Percentiles rank a stretch among this genome's conserved stretches.
Conservation (phyloP, 1,284 basidiomycete species). For the Fomitopsis pinicola region DNA sequence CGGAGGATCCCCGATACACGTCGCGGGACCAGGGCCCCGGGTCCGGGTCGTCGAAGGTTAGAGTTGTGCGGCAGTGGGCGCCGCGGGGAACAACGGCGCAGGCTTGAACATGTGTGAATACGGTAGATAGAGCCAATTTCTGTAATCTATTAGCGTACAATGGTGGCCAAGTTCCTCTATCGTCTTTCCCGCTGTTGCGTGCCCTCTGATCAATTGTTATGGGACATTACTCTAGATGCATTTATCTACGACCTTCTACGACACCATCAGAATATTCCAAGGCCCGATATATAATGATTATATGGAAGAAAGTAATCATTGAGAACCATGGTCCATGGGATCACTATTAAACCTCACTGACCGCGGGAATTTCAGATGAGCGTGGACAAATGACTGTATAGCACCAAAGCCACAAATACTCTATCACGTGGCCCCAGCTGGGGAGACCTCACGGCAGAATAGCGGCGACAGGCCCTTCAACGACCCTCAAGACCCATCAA, state of each 20-base stretch:
- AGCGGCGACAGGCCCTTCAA: constrained; percentile 21
- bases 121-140: constrained; percentile 2
- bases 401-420: constrained; percentile 32
- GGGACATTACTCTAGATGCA: not conserved
- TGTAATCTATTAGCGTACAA: constrained; percentile 11
- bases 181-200: not conserved
- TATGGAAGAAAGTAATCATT: not conserved
- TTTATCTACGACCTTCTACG: not conserved
- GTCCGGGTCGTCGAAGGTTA: constrained; percentile 41
- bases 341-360: not conserved
- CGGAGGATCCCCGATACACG: constrained; percentile 14
- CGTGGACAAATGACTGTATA: constrained; percentile 37
- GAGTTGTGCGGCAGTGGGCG: constrained; percentile 44
- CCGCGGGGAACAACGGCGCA: constrained; percentile 12
- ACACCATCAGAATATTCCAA: not conserved
- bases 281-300: not conserved
- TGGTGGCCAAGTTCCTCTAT: not conserved
- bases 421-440: constrained; percentile 19
- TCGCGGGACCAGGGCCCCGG: constrained; percentile 6
- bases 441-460: constrained; percentile 1
- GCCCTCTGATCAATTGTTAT: not conserved
- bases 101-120: constrained; percentile 13
- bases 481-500: constrained; percentile 53
- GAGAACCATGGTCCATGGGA: too few species aligned
- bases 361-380: constrained; percentile 20